Evolutionary conservation across 202 grass and related monocot genomes (phyloP).

Genomic region (Schoenoplectus triqueter): DNA sequence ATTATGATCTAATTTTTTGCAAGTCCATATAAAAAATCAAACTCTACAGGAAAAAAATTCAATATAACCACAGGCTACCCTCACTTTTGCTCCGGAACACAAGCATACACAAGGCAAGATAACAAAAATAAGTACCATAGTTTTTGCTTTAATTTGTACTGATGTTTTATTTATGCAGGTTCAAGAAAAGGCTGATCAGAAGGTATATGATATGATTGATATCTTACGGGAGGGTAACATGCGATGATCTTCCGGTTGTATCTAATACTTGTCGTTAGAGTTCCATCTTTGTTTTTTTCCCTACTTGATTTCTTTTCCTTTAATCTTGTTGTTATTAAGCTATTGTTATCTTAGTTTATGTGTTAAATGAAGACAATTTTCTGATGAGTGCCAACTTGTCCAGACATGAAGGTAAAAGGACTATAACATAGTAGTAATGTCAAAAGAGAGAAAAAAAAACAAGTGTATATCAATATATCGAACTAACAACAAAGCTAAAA

Average conservation of each 20-base stretch:
- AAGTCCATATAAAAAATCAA: slow-evolving; percentile 21
- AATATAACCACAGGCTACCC: background rate
- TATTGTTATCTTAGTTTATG: slow-evolving; percentile 22
- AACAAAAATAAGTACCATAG: background rate
- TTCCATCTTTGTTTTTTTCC: background rate
- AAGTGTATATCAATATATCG: background rate
- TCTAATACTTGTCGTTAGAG: background rate
- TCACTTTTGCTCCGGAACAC: background rate
- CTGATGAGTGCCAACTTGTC: slow-evolving; percentile 6
- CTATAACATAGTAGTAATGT: slow-evolving; percentile 9
- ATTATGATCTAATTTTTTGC: background rate
- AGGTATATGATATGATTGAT: slow-evolving; percentile 88
- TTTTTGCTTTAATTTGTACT: background rate
- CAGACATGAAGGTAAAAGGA: background rate
- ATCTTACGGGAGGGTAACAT: slow-evolving; percentile 61
- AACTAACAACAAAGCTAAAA: slow-evolving; percentile 10
- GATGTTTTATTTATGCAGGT: slow-evolving; percentile 51
- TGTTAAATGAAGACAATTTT: slow-evolving; percentile 6
- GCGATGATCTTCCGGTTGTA: slow-evolving; percentile 43
- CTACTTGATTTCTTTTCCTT: background rate
- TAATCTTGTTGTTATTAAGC: background rate
- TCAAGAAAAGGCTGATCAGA: slow-evolving; percentile 66
- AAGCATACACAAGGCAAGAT: slow-evolving; percentile 18
- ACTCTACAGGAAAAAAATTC: background rate
- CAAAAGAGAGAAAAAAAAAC: background rate